Percentiles rank a stretch among this genome's conserved stretches.
Evolutionary conservation across 2,329 filamentous ascomycete species (phyloP).

Genomic region (Epicoccum nigrum): DNA sequence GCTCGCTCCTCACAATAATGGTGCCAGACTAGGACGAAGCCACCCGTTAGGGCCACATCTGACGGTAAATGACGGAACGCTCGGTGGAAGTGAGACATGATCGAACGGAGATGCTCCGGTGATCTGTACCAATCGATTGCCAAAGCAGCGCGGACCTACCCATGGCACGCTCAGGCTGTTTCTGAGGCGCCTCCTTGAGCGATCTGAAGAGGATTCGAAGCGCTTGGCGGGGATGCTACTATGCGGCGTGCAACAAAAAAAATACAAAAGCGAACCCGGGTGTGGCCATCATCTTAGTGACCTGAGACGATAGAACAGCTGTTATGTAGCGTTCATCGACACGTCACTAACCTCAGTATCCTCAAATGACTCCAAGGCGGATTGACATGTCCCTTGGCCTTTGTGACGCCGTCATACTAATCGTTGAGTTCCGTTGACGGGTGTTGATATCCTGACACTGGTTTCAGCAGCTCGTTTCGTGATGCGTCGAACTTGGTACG

Average conservation of each 20-base stretch:
- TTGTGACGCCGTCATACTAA: background rate
- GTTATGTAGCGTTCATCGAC: no score
- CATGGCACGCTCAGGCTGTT: background rate
- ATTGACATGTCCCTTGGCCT: background rate
- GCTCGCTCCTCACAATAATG: slow-evolving; percentile 6
- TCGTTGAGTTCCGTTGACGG: slow-evolving; percentile 1
- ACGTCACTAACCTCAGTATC: background rate
- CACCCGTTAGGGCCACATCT: slow-evolving; percentile 18
- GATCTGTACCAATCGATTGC: background rate
- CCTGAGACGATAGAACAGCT: no score
- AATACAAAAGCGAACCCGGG: no score
- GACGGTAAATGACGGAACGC: slow-evolving; percentile 14
- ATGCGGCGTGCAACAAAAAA: slow-evolving; percentile 9
- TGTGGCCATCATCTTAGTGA: no score
- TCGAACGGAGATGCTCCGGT: slow-evolving; percentile 2
- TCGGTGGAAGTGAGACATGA: slow-evolving; percentile 12
- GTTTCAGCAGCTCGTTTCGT: slow-evolving; percentile 25
- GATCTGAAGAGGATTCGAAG: slow-evolving; percentile 11
- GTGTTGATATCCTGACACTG: slow-evolving; percentile 5
- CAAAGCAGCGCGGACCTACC: background rate
- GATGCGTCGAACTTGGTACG: slow-evolving; percentile 13
- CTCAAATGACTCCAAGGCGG: background rate
- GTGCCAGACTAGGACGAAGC: slow-evolving; percentile 1
- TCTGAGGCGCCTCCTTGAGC: slow-evolving; percentile 4
- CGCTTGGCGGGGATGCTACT: slow-evolving; percentile 4